Conservation (phyloP, 306 rosid species). For the Castanea crenata region DNA sequence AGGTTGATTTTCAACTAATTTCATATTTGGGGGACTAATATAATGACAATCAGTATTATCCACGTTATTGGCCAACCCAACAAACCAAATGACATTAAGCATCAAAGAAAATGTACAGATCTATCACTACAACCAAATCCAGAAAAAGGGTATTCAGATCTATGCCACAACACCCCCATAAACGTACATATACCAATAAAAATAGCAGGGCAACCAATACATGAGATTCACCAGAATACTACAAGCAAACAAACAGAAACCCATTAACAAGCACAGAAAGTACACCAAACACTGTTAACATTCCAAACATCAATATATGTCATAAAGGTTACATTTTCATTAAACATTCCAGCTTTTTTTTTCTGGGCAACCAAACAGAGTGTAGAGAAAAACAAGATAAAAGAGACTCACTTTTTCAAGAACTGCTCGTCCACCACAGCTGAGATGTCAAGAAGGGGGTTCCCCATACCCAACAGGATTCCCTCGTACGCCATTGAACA, state of each 20-base stretch:
- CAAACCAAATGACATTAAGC: neutral
- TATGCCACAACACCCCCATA: neutral
- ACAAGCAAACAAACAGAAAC: neutral
- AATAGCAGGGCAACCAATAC: neutral
- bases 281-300: neutral
- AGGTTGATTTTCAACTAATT: neutral
- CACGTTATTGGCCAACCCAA: neutral
- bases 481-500: slow-evolving; percentile 43
- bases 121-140: neutral
- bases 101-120: neutral
- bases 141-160: neutral
- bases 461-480: slow-evolving; percentile 60
- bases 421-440: slow-evolving; percentile 51
- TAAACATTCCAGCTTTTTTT: too few relatives aligned
- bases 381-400: neutral
- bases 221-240: neutral
- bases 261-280: neutral
- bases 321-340: too few relatives aligned
- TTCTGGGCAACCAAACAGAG: slow-evolving; percentile 16
- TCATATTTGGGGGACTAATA: neutral
- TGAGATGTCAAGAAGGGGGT: slow-evolving; percentile 61
- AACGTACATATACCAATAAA: neutral
- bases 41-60: neutral
- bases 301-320: too few relatives aligned
- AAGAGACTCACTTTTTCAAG: slow-evolving; percentile 35